A percentile compares a stretch with the other conserved stretches of the same genome.
These are phyloP conservation scores for Flaveria brownii DNA, from an alignment of 129 eudicot genomes.

Conservation along the genomic window DNA sequence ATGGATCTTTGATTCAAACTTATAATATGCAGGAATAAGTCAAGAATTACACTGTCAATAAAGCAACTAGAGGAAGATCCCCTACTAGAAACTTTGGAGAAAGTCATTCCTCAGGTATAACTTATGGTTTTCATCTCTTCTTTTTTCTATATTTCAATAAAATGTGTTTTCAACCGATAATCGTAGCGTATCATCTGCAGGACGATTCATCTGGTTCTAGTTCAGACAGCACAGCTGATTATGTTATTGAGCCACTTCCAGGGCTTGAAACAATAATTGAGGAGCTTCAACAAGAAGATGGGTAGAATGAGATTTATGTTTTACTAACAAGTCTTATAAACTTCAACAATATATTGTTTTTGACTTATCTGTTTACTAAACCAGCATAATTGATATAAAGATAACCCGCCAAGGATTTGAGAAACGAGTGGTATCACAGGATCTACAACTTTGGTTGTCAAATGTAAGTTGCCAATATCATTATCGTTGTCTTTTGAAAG, in stretches of 20 bases:
- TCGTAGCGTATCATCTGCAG: constrained; percentile 38
- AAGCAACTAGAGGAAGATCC: constrained; percentile 98
- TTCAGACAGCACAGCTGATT: constrained; percentile 27
- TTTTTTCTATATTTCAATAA: constrained; percentile 11
- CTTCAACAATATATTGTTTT: constrained; percentile 14
- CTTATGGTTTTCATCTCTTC: not conserved
- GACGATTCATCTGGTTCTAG: constrained; percentile 45
- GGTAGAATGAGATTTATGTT: constrained; percentile 49
- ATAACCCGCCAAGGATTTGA: constrained; percentile 95
- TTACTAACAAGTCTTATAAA: not conserved
- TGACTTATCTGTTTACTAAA: constrained; percentile 11
- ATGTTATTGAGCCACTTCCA: constrained; percentile 81
- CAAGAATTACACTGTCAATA: constrained; percentile 79
- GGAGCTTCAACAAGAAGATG: constrained; percentile 82
- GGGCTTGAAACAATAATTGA: constrained; percentile 75
- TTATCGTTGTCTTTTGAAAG: not conserved
- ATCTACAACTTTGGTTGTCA: constrained; percentile 96
- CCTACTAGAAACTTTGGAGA: constrained; percentile 80
- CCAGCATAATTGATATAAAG: constrained; percentile 64
- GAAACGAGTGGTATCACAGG: constrained; percentile 94
- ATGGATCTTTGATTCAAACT: not conserved
- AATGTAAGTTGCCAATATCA: constrained; percentile 57
- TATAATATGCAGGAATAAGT: constrained; percentile 54
- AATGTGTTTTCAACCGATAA: constrained; percentile 1
- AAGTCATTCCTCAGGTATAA: constrained; percentile 87